Base-by-base conservation (phyloP, 179 eudicot genomes). In the Heliamphora pulchella region DNA sequence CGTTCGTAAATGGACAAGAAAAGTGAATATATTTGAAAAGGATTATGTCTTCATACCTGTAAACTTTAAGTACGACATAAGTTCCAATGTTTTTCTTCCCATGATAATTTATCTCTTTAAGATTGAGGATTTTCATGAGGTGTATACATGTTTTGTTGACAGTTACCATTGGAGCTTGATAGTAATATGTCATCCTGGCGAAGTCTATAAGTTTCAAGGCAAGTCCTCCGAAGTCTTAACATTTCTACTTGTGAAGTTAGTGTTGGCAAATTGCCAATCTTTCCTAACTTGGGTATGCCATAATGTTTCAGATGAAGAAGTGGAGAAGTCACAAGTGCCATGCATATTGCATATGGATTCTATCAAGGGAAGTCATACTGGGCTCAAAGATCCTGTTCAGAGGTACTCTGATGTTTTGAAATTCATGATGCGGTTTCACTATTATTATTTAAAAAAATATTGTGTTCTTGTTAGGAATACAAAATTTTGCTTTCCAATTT, bases 1-100 rank as follows among this genome's bases (percentile, higher is more conserved):
- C 82, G 98, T 96, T 85, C 96, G 98, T 57, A 94, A 93, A 85
- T 96, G 99, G 98, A 94, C 99, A 39, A 88, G 98, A 87, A 96
- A 94, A 89, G 88, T 96, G 78, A 89, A 96, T 67, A 81, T 96
- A 65, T 95, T 96, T 82, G 94, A 89, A 76, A 92, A 94, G 90
- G 99, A 94, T 85, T 96, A 87, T 82, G 83, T 94, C 79, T 91
- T 96, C 80, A 91, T 96, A 86, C 99, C 99, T 57, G 96, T 96
- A 62, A 96, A 96, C 84, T 94, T 87, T 82, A 94, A 83, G 99
- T 96, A 89, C 86, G 98, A 80, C 47, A 48, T 62, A 54, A 47
- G 65, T 22, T 47, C 18, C 68, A 6, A 20, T 47, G 51, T 47
- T 76, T 88, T 46, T 59, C 10, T 73, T 70, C 7, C 18, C 14